Base-by-base conservation (phyloP, 2,329 filamentous ascomycete species). In the Pseudogymnoascus sp. region DNA sequence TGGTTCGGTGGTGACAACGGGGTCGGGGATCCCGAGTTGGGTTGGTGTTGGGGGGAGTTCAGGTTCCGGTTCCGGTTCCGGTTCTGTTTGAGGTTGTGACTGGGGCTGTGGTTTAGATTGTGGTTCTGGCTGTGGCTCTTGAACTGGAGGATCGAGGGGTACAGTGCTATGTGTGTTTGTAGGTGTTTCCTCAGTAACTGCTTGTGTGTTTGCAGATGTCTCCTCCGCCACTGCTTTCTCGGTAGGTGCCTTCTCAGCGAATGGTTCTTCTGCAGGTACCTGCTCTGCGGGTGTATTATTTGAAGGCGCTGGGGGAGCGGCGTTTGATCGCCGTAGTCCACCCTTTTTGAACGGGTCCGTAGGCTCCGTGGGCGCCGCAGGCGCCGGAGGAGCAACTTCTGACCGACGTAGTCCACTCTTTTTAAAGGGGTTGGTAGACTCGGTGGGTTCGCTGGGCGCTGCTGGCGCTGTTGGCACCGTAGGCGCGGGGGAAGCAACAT, bases 21-120 rank as follows among this genome's bases (percentile, higher is more conserved):
- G 78, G 64, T 87, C 84, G 1, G 76, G 74, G 11, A 80, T 73
- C 3, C 78, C 79, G 38, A 75, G 76, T 59, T 81, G 77, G 31
- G 78, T 78, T 0, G 81, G 81, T 0, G 83, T 83, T 0, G 84
- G 84, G 2, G 87, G 88, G 4, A 90, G 77, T 59, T 88, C 85
- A 1, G 86, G 86, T 68, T 89, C 85, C 14, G 12, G 37, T 33
- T 62, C 37, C 3, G 8, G 31, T 14, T 63, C 56, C 12, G 19
- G 31, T 24, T 38, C 11, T 60, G 31, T 1, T 7, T n/a, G 59
- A 12, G 16, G 50, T 6, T 43, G 16, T 11, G 38, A 5, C 16
- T 22, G 38, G 1, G 16, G 10, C 1, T 43, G 41, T 8, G 53
- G 26, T 59, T 59, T 26, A 8, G 50, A 12, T 7, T 59, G 16